Percentiles rank a stretch among this genome's conserved stretches.
Evolutionary conservation across 768 basidiomycete genomes (phyloP).

Genomic region (Filobasidium floriforme): DNA sequence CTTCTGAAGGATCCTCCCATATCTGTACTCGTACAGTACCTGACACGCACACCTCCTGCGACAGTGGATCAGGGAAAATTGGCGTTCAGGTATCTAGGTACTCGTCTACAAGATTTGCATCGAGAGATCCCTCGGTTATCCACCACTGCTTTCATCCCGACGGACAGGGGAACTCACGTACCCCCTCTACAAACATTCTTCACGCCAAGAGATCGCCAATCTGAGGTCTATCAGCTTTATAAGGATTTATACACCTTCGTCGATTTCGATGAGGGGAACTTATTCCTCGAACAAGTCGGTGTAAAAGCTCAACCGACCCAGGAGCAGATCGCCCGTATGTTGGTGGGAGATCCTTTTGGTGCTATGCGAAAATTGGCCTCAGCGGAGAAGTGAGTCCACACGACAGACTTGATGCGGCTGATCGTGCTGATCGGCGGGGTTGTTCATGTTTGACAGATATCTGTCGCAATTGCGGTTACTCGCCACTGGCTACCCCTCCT

Average conservation of each 20-base stretch:
- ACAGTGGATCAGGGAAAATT: constrained; percentile 53
- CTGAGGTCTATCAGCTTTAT: constrained; percentile 54
- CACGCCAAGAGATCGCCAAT: constrained; percentile 25
- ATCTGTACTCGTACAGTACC: constrained; percentile 53
- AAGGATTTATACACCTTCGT: constrained; percentile 79
- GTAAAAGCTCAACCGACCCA: constrained; percentile 79
- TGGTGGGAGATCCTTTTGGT: constrained; percentile 23
- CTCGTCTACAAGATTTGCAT: constrained; percentile 47
- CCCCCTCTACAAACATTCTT: constrained; percentile 41
- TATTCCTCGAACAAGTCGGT: constrained; percentile 78
- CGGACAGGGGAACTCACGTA: constrained; percentile 18
- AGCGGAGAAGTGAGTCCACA: constrained; percentile 54
- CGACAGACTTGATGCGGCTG: not conserved
- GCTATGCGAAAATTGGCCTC: constrained; percentile 49
- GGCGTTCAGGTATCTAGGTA: constrained; percentile 65
- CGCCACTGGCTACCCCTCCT: constrained; percentile 57
- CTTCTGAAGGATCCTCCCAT: constrained; percentile 64
- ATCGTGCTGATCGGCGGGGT: not conserved
- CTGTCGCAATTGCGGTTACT: constrained; percentile 74
- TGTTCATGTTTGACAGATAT: constrained; percentile 53
- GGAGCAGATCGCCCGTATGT: constrained; percentile 47
- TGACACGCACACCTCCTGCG: constrained; percentile 58
- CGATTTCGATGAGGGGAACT: constrained; percentile 78
- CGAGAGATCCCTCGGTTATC: constrained; percentile 53
- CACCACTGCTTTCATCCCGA: constrained; percentile 58